These are phyloP conservation scores for Microcyclospora tardicrescens DNA, from an alignment of 2,329 filamentous ascomycete species.

Conservation along the genomic window DNA sequence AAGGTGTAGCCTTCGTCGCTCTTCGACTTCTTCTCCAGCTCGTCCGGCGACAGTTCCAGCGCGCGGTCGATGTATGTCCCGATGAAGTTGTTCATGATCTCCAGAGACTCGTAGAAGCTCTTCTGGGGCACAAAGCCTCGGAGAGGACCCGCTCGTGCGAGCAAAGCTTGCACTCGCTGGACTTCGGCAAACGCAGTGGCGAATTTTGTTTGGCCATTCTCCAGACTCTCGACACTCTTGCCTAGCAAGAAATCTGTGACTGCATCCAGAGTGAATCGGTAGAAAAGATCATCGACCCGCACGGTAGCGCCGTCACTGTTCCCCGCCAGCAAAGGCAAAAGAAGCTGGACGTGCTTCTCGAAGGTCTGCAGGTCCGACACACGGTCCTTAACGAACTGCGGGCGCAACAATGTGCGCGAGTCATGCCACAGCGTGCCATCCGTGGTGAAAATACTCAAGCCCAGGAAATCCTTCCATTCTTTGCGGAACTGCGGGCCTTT, in stretches of 20 bases:
- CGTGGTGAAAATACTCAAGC: constrained; percentile 57
- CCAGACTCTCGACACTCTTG: constrained; percentile 51
- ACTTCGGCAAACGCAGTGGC: constrained; percentile 72
- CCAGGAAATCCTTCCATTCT: constrained; percentile 65
- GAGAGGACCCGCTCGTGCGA: constrained; percentile 53
- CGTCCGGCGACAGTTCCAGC: constrained; percentile 53
- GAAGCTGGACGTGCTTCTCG: constrained; percentile 60
- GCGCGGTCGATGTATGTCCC: constrained; percentile 64
- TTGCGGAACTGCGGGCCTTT: constrained; percentile 63
- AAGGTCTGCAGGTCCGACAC: constrained; percentile 71
- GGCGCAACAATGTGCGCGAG: constrained; percentile 68
- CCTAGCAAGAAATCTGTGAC: constrained; percentile 81
- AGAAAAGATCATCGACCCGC: constrained; percentile 66
- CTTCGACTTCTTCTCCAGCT: constrained; percentile 62
- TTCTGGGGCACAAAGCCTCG: constrained; percentile 49
- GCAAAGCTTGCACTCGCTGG: constrained; percentile 57
- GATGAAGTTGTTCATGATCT: constrained; percentile 62
- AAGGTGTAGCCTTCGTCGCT: constrained; percentile 67
- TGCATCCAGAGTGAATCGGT: constrained; percentile 72
- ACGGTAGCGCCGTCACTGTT: constrained; percentile 35
- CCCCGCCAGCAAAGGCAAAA: constrained; percentile 51
- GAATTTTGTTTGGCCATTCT: constrained; percentile 51
- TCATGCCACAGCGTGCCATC: constrained; percentile 69
- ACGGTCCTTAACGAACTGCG: constrained; percentile 76
- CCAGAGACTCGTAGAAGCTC: constrained; percentile 50